These are phyloP conservation scores for Xerocomus potaroensis DNA, from an alignment of 768 basidiomycete species.

Conservation along the genomic window DNA sequence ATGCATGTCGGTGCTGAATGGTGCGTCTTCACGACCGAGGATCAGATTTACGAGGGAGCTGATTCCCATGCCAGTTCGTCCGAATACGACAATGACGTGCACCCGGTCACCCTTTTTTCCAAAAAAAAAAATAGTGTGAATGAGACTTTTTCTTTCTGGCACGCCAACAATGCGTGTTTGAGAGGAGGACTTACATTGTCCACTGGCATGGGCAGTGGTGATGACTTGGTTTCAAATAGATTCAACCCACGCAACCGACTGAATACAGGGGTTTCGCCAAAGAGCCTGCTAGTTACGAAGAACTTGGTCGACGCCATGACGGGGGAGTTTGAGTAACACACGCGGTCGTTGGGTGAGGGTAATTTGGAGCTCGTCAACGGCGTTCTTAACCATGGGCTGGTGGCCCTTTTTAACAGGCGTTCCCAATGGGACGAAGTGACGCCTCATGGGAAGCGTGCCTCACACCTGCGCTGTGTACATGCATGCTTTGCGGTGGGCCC, in stretches of 20 bases:
- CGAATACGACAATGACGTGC: conserved; percentile 31
- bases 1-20: conserved; percentile 30
- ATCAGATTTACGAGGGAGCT: conserved; percentile 32
- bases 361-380: conserved; percentile 17
- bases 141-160: neutral
- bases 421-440: conserved; percentile 12
- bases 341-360: conserved; percentile 15
- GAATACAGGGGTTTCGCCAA: conserved; percentile 21
- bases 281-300: conserved; percentile 16
- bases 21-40: conserved; percentile 30
- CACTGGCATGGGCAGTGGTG: conserved; percentile 27
- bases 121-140: neutral
- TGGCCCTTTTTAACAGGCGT: conserved; percentile 20
- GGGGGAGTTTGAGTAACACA: conserved; percentile 2
- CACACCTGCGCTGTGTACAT: conserved; percentile 21
- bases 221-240: conserved; percentile 21
- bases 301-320: conserved; percentile 25
- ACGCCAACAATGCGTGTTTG: neutral
- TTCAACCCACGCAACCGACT: conserved; percentile 24
- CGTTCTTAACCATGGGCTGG: conserved; percentile 13
- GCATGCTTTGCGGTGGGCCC: conserved; percentile 14
- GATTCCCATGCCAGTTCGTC: conserved; percentile 31
- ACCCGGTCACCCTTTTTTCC: conserved; percentile 26
- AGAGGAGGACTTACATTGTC: conserved; percentile 22
- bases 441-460: conserved; percentile 32